phyloP scores from a whole-genome alignment of 495 filamentous ascomycete species.

The Aspergillus egyptiacus region DNA sequence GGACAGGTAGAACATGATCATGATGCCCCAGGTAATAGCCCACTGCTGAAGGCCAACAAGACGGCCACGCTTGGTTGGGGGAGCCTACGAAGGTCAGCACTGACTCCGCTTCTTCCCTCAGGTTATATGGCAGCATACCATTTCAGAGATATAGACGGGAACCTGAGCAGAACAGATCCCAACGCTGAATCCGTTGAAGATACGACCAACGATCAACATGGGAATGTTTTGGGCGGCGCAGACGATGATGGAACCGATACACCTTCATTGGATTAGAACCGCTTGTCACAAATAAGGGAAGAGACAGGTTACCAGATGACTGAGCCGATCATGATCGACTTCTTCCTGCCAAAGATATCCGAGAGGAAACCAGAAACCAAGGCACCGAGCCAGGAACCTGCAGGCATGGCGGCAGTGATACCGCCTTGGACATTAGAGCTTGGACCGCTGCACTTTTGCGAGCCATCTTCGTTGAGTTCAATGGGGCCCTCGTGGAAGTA shows the following conservation, averaged over 20 bases:
- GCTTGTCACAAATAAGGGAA: background rate
- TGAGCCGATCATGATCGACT: conserved; percentile 56
- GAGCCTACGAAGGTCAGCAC: conserved; percentile 31
- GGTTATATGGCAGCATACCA: conserved; percentile 24
- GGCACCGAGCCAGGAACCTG: conserved; percentile 68
- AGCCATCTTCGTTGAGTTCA: conserved; percentile 21
- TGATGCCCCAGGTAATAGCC: conserved; percentile 76
- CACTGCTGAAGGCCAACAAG: conserved; percentile 70
- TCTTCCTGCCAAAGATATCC: conserved; percentile 62
- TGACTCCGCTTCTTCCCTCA: background rate
- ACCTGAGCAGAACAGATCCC: conserved; percentile 77
- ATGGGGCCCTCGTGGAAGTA: conserved; percentile 53
- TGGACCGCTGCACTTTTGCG: conserved; percentile 40
- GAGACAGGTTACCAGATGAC: conserved; percentile 53
- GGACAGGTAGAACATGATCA: conserved; percentile 65
- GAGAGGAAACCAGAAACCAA: conserved; percentile 60
- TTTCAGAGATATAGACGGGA: conserved; percentile 71
- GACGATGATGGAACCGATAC: conserved; percentile 60
- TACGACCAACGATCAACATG: conserved; percentile 67
- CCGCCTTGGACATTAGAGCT: conserved; percentile 48
- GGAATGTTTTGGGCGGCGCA: conserved; percentile 67
- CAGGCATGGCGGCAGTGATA: conserved; percentile 67
- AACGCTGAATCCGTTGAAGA: conserved; percentile 71
- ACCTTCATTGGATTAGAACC: conserved; percentile 28
- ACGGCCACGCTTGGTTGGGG: conserved; percentile 62